Evolutionary conservation across 352 stramenopile genomes (phyloP), one percentile per base, ranked within the genome.

Genomic region (Globisporangium perplexum): DNA sequence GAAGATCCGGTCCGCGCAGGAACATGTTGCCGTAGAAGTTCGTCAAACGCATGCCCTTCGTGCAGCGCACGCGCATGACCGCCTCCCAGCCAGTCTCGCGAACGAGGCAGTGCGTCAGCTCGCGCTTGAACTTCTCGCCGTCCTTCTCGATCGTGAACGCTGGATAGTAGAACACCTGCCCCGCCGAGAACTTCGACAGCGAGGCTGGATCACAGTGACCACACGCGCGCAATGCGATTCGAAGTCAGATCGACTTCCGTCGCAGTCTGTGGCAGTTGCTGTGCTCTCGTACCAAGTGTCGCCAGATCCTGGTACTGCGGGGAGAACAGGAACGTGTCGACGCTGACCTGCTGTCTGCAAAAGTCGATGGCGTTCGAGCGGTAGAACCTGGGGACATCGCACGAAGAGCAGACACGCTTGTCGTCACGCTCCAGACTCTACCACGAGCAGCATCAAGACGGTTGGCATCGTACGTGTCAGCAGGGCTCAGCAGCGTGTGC

Each of bases 11-110:
- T 22, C 96, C 96, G 28, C 97, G 90, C 66, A 99, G 87, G 66
- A 97, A 98, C 61, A 98, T 98, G 66, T 99, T 99, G 63, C 97
- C 97, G 71, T 99, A 98, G 67, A 99, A 99, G 64, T 98, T 98
- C 30, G 83, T 85, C 45, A 99, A 88, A n/a, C 93, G 88, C 86
- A 99, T 97, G 59, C 96, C 96, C 68, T 98, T 95, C 15, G 96
- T 99, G 63, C 89, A 98, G 44, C 97, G 93, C 60, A 99, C 95
- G 55, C 96, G 87, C 84, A 99, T 98, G 28, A 99, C 96, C 6
- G 92, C 89, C 69, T 99, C 97, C 66, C 90, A 97, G 8, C 77
- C 86, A 38, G 95, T 99, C 50, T 96, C 82, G 39, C 96, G 84
- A 15, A 86, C 96, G 31, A 99, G 71, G 12, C 76, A 90, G 53